Percentiles rank a stretch among this genome's conserved stretches.
phyloP scores from a whole-genome alignment of 202 grass and related monocot species.

The Hordeum pubiflorum region DNA sequence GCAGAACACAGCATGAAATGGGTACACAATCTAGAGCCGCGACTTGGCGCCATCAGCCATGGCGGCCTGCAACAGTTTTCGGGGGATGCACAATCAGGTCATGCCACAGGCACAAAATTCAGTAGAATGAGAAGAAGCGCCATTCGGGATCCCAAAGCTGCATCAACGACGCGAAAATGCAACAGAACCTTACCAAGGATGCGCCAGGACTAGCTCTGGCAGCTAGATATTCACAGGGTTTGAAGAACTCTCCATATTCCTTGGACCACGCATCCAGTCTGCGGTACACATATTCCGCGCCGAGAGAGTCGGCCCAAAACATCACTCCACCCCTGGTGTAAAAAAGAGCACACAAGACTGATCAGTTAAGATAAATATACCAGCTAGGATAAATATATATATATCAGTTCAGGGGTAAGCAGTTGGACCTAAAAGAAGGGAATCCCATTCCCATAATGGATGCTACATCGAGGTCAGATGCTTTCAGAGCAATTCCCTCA shows the following conservation, averaged over 20 bases:
- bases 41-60: constrained; percentile 23
- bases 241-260: constrained; percentile 61
- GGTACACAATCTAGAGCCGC: constrained; percentile 17
- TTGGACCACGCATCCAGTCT: constrained; percentile 59
- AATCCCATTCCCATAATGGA: constrained; percentile 84
- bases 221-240: constrained; percentile 60
- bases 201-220: constrained; percentile 37
- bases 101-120: background rate
- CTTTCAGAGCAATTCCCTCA: constrained; percentile 69
- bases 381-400: no score
- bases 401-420: background rate
- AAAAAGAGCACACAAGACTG: background rate
- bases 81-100: background rate
- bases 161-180: background rate
- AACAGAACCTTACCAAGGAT: constrained; percentile 48
- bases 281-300: constrained; percentile 45
- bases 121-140: background rate
- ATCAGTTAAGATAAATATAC: background rate
- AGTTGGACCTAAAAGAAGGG: constrained; percentile 66
- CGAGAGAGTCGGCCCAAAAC: constrained; percentile 73
- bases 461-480: constrained; percentile 81
- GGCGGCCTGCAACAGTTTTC: constrained; percentile 37
- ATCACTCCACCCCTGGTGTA: constrained; percentile 67
- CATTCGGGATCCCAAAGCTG: background rate
- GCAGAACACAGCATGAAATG: background rate